Evolutionary conservation across 768 basidiomycete species (phyloP), one percentile per base, ranked within the genome.

Genomic region (Kwoniella sp.): DNA sequence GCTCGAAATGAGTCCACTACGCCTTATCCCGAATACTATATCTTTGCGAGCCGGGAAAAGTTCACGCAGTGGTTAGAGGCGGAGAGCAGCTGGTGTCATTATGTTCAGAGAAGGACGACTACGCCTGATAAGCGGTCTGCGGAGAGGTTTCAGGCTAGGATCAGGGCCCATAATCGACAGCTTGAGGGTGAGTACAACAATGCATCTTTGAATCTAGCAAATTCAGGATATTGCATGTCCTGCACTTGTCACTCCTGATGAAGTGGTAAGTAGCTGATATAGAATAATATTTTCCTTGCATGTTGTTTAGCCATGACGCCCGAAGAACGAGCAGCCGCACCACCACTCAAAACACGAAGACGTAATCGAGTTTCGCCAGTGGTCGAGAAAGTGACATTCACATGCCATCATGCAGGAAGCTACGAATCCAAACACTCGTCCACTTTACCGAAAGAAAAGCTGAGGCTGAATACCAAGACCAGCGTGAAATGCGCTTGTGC

Each of bases 51-150:
- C 33, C 36, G 53, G 44, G 51, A 19, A 6, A 55, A 72, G 25
- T 77, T 77, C 46, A 56, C 71, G 1, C 55, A 26, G 8, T 77
- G 76, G 76, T 51, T 77, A 13, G 56, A 60, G 37, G 71, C 64
- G 2, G 76, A 77, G 56, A 64, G 59, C 26, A 68, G 64, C 49
- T 77, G 76, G 76, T 77, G 76, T 66, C 76, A 77, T 67, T 77
- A 63, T 51, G 76, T 77, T 6, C 76, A 77, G 56, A 50, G 76
- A 24, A 60, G 76, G 49, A 70, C 63, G 33, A 77, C 76, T 7
- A 77, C 68, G 27, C 76, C 76, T n/a, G 68, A 71, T 37, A 74
- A 77, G 51, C 33, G 76, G 36, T 67, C 69, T 7, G 71, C 64
- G 19, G 76, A 77, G 64, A 59, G 76, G 40, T 62, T 72, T 24